phyloP scores from a whole-genome alignment of 2,329 filamentous ascomycete genomes.

The Pyrenochaeta sp. region DNA sequence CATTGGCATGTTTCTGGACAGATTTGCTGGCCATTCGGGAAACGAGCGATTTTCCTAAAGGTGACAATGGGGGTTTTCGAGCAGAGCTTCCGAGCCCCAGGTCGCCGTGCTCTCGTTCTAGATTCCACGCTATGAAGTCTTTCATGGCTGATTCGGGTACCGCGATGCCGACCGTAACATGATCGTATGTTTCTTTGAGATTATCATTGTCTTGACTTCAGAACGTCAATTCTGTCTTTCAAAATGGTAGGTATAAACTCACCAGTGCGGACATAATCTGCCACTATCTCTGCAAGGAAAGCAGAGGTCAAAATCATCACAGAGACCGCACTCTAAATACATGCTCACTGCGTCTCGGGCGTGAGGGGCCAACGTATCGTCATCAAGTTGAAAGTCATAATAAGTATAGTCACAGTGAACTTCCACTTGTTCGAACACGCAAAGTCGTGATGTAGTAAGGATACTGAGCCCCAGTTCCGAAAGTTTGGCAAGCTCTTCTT shows the following conservation, averaged over 20 bases:
- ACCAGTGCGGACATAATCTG: slow-evolving; percentile 8
- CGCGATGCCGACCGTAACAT: slow-evolving; percentile 15
- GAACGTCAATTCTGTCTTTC: no score
- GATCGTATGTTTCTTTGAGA: slow-evolving; percentile 15
- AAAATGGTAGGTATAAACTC: no score
- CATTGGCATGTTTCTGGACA: slow-evolving; percentile 7
- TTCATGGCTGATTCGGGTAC: slow-evolving; percentile 9
- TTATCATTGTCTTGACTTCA: slow-evolving; percentile 3
- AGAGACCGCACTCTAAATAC: slow-evolving; percentile 13
- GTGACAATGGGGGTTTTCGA: slow-evolving; percentile 17
- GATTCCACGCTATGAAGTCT: slow-evolving; percentile 21
- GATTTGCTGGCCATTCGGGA: background rate
- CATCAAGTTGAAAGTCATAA: slow-evolving; percentile 3
- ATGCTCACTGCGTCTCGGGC: slow-evolving; percentile 6
- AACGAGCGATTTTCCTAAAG: slow-evolving; percentile 10
- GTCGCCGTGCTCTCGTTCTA: slow-evolving; percentile 27
- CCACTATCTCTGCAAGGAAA: slow-evolving; percentile 10
- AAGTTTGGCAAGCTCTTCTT: slow-evolving; percentile 17
- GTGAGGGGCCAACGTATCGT: background rate
- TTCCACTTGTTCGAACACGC: slow-evolving; percentile 13
- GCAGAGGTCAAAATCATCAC: slow-evolving; percentile 10
- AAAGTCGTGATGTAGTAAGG: slow-evolving; percentile 23
- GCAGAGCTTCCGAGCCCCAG: slow-evolving; percentile 9
- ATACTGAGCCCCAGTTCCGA: slow-evolving; percentile 13
- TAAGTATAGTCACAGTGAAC: slow-evolving; percentile 16